Base-by-base conservation (phyloP, 2,329 filamentous ascomycete species). In the Emericellopsis atlantica region DNA sequence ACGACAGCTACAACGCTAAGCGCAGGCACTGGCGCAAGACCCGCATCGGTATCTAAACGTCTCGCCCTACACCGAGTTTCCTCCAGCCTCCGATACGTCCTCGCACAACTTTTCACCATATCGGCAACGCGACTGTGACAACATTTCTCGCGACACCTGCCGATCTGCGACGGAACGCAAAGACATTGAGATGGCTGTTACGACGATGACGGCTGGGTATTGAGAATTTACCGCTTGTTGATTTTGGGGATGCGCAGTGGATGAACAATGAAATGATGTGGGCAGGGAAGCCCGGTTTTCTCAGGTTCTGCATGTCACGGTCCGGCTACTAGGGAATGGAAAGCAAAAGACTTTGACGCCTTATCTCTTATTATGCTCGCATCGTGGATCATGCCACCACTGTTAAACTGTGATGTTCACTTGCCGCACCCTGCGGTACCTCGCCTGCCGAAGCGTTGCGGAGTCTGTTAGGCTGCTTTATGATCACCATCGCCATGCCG, bases 1-100 rank as follows among this genome's bases (percentile, higher is more conserved):
- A 29, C 43, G 40, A 57, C 66, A 98, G 92, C 76, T 98, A 98
- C 83, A 98, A 98, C 78, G 89, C 92, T 62, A 98, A 98, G 86
- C 79, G 92, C 72, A 85, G 92, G 74, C 92, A 98, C 70, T 98
- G 92, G 92, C 87, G 92, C 77, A 98, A 98, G 90, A 96, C 92
- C 66, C 84, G 88, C 67, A 87, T 98, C 73, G 88, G 88, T 66
- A 93, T 98, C 77, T 98, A 92, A 77, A 79, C 70, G 66, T 69
- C 15, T 43, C 64, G 60, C 64, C 60, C 56, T 57, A 51, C 15
- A 22, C 40, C 24, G 26, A 29, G 12, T 29, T 29, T 29, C 26
- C 26, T 29, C 26, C 26, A 29, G 26, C 6, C 26, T 29, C 26
- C 26, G 26, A 29, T 29, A 29, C 26, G 12, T 29, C 26, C 26